Evolutionary conservation across 306 rosid species (phyloP).

Genomic region (Prosopis cineraria): DNA sequence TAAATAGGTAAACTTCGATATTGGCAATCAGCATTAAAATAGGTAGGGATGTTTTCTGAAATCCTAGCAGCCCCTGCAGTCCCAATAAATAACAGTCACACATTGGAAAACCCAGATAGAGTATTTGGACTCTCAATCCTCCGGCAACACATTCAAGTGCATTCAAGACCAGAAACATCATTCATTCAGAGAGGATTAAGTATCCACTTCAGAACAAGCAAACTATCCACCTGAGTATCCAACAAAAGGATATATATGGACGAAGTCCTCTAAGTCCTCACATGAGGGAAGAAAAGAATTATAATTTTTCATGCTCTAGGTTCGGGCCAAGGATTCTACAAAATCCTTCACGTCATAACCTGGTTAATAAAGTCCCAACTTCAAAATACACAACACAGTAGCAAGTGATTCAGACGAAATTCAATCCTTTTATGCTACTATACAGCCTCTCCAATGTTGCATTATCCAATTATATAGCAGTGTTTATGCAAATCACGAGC

Average conservation of each 20-base stretch:
- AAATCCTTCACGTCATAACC: not conserved
- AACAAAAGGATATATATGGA: not conserved
- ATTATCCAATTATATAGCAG: slow-evolving; percentile 29
- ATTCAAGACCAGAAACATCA: not conserved
- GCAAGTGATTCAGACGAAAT: not conserved
- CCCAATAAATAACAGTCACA: not conserved
- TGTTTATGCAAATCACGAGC: slow-evolving; percentile 23
- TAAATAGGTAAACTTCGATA: not conserved
- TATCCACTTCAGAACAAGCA: not conserved
- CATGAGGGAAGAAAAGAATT: not conserved
- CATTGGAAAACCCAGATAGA: not conserved
- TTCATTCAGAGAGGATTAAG: not conserved
- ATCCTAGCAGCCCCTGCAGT: not conserved
- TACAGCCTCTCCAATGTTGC: slow-evolving; percentile 12
- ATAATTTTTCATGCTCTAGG: not conserved
- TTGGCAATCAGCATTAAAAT: not conserved
- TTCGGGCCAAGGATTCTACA: not conserved
- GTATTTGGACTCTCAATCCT: not conserved
- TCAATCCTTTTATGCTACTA: not conserved
- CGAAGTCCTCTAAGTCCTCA: not conserved
- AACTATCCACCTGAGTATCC: not conserved
- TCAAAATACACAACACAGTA: slow-evolving; percentile 3
- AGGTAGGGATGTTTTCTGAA: not conserved
- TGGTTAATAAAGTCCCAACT: slow-evolving; percentile 6
- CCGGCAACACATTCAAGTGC: not conserved